These are phyloP conservation scores for Exsudoporus frostii DNA, from an alignment of 768 basidiomycete genomes.

Conservation along the genomic window DNA sequence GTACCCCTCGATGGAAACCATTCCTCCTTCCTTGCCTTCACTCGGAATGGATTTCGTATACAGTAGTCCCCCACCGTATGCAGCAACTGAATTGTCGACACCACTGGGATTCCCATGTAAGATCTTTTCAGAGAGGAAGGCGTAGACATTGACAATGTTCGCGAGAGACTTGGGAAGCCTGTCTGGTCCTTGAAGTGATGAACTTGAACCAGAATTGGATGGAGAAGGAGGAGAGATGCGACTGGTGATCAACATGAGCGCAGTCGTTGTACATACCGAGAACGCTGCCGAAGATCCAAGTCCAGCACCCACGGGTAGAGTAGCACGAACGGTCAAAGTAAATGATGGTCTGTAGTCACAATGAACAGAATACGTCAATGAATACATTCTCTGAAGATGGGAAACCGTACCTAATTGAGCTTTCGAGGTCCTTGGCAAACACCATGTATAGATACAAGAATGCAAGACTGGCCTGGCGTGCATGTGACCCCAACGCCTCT, in stretches of 20 bases:
- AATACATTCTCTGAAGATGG: constrained; percentile 15
- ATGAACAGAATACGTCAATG: constrained; percentile 11
- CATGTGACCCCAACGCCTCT: constrained; percentile 29
- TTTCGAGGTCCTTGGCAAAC: constrained; percentile 43
- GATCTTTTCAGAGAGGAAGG: constrained; percentile 93
- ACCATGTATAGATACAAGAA: constrained; percentile 95
- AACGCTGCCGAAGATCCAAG: constrained; percentile 97
- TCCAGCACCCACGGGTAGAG: constrained; percentile 91
- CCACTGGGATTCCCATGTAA: constrained; percentile 97
- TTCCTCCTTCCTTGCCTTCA: constrained; percentile 68
- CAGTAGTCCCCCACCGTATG: constrained; percentile 88
- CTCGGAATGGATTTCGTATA: constrained; percentile 69
- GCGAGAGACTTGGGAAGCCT: constrained; percentile 62
- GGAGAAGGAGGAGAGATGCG: constrained; percentile 60
- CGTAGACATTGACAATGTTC: constrained; percentile 86
- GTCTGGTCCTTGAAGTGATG: constrained; percentile 40
- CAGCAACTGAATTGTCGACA: constrained; percentile 92
- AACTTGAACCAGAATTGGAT: constrained; percentile 6
- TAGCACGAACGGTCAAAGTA: constrained; percentile 79
- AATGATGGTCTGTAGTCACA: constrained; percentile 57
- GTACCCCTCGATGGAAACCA: constrained; percentile 85
- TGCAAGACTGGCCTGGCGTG: constrained; percentile 55
- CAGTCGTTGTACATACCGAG: constrained; percentile 81
- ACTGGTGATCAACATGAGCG: constrained; percentile 72
- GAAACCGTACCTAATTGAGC: constrained; percentile 51